Base-by-base conservation (phyloP, 805 yeast genomes). In the Hanseniaspora clermontiae region DNA sequence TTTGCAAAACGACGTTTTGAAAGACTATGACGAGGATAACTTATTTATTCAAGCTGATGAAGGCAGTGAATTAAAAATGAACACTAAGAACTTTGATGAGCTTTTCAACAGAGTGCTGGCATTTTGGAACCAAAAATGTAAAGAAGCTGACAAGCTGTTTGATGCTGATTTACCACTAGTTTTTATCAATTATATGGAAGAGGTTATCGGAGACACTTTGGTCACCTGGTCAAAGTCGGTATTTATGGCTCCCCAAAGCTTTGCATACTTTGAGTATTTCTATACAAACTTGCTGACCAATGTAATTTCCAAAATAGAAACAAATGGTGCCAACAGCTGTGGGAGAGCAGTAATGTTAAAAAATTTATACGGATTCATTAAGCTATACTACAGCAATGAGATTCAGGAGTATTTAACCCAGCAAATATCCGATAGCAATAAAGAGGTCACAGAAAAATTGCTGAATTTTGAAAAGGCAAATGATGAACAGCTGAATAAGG, bases 121-220 rank as follows among this genome's bases (percentile, higher is more conserved):
- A 17, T 70, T 67, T 51, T 61, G 74, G 43, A 72, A 73, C 50
- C 60, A 60, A 8, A 72, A 73, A 43, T 69, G 74, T 11, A 55
- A 60, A 24, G 62, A 72, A 12, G 71, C 70, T 10, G 78, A 74
- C 58, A 60, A 50, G 5, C 61, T 74, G n/a, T 74, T 72, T 62
- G 66, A 64, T 15, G 69, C 70, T 42, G 69, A 69, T 50, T 66
- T 72, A 45, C 77, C 74, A 1, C 32, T 53, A 27, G 69, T 74
- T 6, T 68, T 71, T 61, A 49, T 72, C 31, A 62, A 65, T 55
- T 73, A 70, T 56, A 63, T 67, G 49, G 77, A 74, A 59, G 63
- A 63, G 39, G 64, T 73, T 36, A 65, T 74, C 5, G 74, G 74
- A 51, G 70, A 72, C 52, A 64, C 69, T 49, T 58, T 73, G 31